Conservation (phyloP, 495 filamentous ascomycete genomes). For the Aspergillus biplanus region DNA sequence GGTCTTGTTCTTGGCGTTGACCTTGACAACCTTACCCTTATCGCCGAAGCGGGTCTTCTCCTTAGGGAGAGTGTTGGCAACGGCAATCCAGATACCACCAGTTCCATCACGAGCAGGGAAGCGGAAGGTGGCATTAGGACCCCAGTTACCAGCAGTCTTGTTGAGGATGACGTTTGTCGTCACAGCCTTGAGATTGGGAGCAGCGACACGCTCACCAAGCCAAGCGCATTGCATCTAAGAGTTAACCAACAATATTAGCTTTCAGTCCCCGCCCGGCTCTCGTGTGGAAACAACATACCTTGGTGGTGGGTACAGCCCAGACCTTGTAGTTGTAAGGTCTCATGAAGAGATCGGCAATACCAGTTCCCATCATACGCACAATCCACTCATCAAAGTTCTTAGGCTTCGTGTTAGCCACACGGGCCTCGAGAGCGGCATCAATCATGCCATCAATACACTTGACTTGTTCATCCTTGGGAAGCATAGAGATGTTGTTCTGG, state of each 20-base stretch:
- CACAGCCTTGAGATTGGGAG: constrained; percentile 93
- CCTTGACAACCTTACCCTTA: constrained; percentile 69
- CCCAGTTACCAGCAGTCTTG: constrained; percentile 97
- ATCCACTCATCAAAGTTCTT: constrained; percentile 99
- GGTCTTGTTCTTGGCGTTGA: constrained; percentile 64
- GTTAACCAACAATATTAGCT: constrained; percentile 8
- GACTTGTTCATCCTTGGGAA: constrained; percentile 96
- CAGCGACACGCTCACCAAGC: constrained; percentile 98
- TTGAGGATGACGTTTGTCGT: constrained; percentile 93
- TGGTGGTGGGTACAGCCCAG: constrained; percentile 97
- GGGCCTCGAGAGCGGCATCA: constrained; percentile 85
- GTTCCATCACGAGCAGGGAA: constrained; percentile 96
- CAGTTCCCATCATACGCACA: constrained; percentile 84
- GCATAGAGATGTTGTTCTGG: constrained; percentile 99
- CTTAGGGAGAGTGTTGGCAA: constrained; percentile 90
- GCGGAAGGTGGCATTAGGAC: constrained; percentile 96
- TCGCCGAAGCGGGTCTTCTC: constrained; percentile 89
- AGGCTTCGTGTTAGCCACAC: constrained; percentile 87
- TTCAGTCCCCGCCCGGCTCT: background rate
- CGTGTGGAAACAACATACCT: constrained; percentile 59
- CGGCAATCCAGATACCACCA: constrained; percentile 98
- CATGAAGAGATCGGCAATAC: constrained; percentile 97
- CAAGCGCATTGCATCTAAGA: constrained; percentile 97
- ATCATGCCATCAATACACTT: constrained; percentile 96
- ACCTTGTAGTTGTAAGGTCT: constrained; percentile 99